phyloP scores from a whole-genome alignment of 2,329 filamentous ascomycete species.

The Pseudocercospora vitis region DNA sequence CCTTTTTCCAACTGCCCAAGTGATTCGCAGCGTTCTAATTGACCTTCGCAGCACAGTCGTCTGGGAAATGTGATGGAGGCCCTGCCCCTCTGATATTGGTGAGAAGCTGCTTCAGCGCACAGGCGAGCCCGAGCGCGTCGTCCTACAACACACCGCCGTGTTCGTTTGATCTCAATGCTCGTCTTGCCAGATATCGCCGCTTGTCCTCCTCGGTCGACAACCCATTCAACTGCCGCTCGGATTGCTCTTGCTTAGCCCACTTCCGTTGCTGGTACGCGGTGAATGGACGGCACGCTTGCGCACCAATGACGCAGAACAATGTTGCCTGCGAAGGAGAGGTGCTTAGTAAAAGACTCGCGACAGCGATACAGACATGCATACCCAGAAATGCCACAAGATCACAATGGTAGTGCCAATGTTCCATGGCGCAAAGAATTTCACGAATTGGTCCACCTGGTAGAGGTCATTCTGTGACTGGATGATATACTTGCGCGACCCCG shows the following conservation, averaged over 20 bases:
- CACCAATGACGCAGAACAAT: slow-evolving; percentile 62
- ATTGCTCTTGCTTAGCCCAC: slow-evolving; percentile 11
- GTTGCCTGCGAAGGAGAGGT: slow-evolving; percentile 49
- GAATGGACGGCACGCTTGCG: slow-evolving; percentile 53
- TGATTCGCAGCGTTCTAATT: too few relatives aligned
- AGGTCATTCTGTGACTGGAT: slow-evolving; percentile 77
- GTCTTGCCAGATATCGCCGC: neutral
- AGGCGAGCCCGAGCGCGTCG: too few relatives aligned
- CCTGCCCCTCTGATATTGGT: too few relatives aligned
- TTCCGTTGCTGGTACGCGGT: slow-evolving; percentile 31
- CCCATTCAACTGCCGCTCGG: neutral
- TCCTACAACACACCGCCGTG: neutral
- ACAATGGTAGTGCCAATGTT: slow-evolving; percentile 51
- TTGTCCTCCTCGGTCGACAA: neutral
- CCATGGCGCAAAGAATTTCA: slow-evolving; percentile 68
- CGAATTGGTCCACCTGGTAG: slow-evolving; percentile 73
- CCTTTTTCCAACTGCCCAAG: too few relatives aligned
- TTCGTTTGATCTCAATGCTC: neutral
- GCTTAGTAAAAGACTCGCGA: neutral
- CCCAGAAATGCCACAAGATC: slow-evolving; percentile 60
- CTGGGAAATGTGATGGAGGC: too few relatives aligned
- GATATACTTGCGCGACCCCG: slow-evolving; percentile 57
- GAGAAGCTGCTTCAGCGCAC: too few relatives aligned
- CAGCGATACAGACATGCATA: neutral
- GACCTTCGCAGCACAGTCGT: too few relatives aligned